Base-by-base conservation (phyloP, 2,329 filamentous ascomycete species). In the Ophiocordyceps camponoti-leonardi region DNA sequence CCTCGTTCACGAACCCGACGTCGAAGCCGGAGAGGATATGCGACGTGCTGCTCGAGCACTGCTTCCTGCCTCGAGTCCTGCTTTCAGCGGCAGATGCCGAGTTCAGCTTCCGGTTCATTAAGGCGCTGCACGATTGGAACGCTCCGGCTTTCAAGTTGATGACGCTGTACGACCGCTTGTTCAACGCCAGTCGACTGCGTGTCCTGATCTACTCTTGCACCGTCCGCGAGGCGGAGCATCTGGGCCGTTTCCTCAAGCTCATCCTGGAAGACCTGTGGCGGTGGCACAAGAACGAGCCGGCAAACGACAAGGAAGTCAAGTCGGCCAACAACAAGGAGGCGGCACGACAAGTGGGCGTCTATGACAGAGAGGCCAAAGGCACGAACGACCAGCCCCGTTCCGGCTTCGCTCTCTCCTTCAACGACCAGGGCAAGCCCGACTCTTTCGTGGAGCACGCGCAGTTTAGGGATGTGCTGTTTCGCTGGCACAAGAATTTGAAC, bases 241-340 rank as follows among this genome's bases (percentile, higher is more conserved):
- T 98, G n/a, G 92, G 87, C 13, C 83, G 85, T 22, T 96, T 98
- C 61, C 65, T 98, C 46, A 86, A 82, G 56, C 79, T 90, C 49
- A 69, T 92, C 2, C 67, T 98, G 12, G 76, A 80, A 48, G 86
- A 95, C 52, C 70, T 98, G 18, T 74, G 79, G 8, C 69, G 72
- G 44, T 98, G 93, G 92, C 92, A 96, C 61, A 74, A 75, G 22
- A 81, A 86, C 58, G 81, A 82, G 55, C 62, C 68, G 6, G 46
- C 54, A 1, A 54, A 52, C 16, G 58, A 62, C 40, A 63, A 57
- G 43, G 61, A 61, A 16, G 49, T 50, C 41, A 61, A 50, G 44
- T 57, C 53, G 6, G 55, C 60, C 45, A 67, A 64, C 39, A 23
- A 6, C 19, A 35, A 35, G n/a, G 33, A 35, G 13, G 63, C 67